Evolutionary conservation across 768 basidiomycete genomes (phyloP), one percentile per base, ranked within the genome.

Genomic region (Mycena kentingensis): DNA sequence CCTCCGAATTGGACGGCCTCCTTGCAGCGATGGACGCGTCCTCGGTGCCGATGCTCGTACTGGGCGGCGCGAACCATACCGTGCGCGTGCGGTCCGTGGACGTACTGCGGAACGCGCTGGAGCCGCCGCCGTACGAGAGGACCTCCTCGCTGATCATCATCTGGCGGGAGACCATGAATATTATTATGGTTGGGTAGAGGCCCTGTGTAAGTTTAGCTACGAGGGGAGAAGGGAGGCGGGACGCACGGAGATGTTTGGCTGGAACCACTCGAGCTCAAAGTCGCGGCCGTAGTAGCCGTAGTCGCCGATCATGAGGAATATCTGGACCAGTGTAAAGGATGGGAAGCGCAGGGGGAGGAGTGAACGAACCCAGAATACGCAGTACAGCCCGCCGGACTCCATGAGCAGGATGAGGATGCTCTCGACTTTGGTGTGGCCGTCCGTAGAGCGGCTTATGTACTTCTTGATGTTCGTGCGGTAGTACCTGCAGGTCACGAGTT

Each of bases 231-330:
- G n/a, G n/a, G n/a, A n/a, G n/a, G n/a, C 45, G 16, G 16, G 19
- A 43, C 41, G 19, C 46, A 29, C 48, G 13, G 52, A 55, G 42
- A 59, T 55, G 42, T 59, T 49, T 2, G 57, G 57, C 35, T 59
- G 57, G 22, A 59, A 59, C 57, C 57, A 59, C 44, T 59, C 57
- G 22, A 52, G 46, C 5, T 29, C 50, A 16, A 59, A 59, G 32
- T 51, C 52, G 13, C 27, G 50, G 25, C 57, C 57, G 18, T 51
- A 59, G 29, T 59, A 52, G 5, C 57, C 53, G 22, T 43, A 58
- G 45, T 58, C 57, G 3, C 57, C 57, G 12, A 58, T 16, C 52
- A 58, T 58, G 5, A 58, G 27, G 15, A 58, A 35, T 18, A 57
- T 52, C 55, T 57, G 19, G n/a, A 12, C 19, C 39, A 42, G 16